Conservation (phyloP, 768 basidiomycete species). For the Mycena alexandri region DNA sequence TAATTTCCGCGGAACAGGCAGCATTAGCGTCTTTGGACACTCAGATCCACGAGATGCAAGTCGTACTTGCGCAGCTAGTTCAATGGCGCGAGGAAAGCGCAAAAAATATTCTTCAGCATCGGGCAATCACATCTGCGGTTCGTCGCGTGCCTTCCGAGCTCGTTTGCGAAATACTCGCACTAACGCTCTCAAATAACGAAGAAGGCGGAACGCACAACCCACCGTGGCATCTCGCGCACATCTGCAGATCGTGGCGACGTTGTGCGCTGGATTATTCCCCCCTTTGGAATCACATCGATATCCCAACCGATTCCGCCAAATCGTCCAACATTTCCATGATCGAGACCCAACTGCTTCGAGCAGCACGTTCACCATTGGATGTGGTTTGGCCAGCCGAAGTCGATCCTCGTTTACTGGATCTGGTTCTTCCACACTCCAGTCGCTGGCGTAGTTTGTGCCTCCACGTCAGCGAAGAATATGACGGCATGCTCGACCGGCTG, state of each 20-base stretch:
- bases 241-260: conserved; percentile 11
- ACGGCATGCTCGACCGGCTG: neutral
- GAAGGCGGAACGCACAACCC: neutral
- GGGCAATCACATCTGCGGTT: neutral
- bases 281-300: conserved; percentile 4
- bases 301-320: neutral
- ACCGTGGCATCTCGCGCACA: conserved; percentile 13
- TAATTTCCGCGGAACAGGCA: too few species aligned
- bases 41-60: too few species aligned
- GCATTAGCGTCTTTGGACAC: too few species aligned
- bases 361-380: neutral
- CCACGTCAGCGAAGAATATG: neutral
- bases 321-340: neutral
- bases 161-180: neutral
- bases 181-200: neutral
- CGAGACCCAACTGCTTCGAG: conserved; percentile 4
- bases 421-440: neutral
- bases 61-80: too few species aligned
- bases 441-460: neutral
- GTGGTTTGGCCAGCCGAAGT: neutral
- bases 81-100: too few species aligned
- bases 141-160: conserved; percentile 2
- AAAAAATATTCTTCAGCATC: too few species aligned
- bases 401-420: neutral
- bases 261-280: neutral